Base-by-base conservation (phyloP, 2,329 filamentous ascomycete genomes). In the Lasiodiplodia sp. region DNA sequence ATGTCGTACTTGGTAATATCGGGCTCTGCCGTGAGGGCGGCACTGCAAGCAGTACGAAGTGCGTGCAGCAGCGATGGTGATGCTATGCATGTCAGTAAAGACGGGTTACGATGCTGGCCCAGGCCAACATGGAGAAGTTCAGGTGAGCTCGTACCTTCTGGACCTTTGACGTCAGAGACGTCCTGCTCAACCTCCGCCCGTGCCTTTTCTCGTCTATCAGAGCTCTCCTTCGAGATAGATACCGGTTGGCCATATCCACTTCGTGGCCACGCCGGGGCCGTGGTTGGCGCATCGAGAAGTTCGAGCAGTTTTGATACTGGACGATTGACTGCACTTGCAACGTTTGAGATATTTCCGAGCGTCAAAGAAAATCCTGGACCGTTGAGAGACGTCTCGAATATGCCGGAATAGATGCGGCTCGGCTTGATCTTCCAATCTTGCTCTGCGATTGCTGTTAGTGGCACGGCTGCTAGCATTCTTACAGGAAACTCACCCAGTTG, bases 371-470 rank as follows among this genome's bases (percentile, higher is more conserved):
- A 92, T 4, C 91, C 91, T 7, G 90, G 82, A 0, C 89, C 90
- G 71, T 93, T 92, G 70, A 93, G 78, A 71, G 89, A 91, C 16
- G 90, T 92, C 84, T 92, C 89, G 79, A 89, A 92, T 0, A 89
- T 91, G 14, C 90, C 88, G 37, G 88, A 83, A 44, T 92, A 82
- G 56, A 90, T 85, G 49, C 89, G 81, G 28, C 86, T 84, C 0
- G 89, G 89, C 71, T 85, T 86, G 73, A 92, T 87, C 34, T 84
- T 82, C 76, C 88, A 89, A 69, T 83, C 81, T 37, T 80, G 79
- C 60, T 83, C 76, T 75, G 51, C 14, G n/a, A 18, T 16, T 11
- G 3, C 21, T 57, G 34, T 63, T n/a, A 64, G 37, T 44, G 3
- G 7, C 18, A n/a, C 31, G n/a, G 14, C 23, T 5, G 18, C 7